Percentiles rank a stretch among this genome's conserved stretches.
Evolutionary conservation across 2,329 filamentous ascomycete genomes (phyloP).

Genomic region (Hypomyces rosellus): DNA sequence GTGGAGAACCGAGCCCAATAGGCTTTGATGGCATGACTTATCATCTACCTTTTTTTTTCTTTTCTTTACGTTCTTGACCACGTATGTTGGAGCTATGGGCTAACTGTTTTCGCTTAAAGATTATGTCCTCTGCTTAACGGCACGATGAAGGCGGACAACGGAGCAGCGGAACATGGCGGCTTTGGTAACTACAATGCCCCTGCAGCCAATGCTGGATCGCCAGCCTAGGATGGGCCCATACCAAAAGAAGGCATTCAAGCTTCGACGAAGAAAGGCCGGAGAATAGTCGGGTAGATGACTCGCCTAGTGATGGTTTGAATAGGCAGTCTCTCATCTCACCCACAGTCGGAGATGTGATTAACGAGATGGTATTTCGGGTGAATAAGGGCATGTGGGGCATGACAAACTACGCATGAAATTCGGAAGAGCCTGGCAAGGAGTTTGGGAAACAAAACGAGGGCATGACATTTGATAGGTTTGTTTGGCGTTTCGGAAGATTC

Average conservation of each 20-base stretch:
- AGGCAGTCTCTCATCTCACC: too few relatives aligned
- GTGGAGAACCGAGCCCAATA: conserved; percentile 16
- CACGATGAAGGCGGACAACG: conserved; percentile 59
- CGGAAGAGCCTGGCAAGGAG: too few relatives aligned
- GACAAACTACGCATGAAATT: too few relatives aligned
- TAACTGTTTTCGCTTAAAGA: conserved; percentile 38
- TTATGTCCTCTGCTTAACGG: conserved; percentile 83
- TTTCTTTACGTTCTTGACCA: neutral
- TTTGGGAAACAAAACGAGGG: too few relatives aligned
- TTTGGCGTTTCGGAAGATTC: too few relatives aligned
- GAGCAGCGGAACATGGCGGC: conserved; percentile 49
- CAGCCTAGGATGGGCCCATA: conserved; percentile 15
- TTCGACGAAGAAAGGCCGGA: neutral
- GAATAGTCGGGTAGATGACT: too few relatives aligned
- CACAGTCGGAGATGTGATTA: too few relatives aligned
- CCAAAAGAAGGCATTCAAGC: neutral
- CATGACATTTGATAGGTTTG: too few relatives aligned
- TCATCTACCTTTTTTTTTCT: conserved; percentile 3
- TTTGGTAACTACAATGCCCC: conserved; percentile 50
- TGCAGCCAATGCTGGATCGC: conserved; percentile 27
- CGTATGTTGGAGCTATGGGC: conserved; percentile 6
- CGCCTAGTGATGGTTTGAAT: too few relatives aligned
- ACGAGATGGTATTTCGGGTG: too few relatives aligned
- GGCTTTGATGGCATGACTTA: conserved; percentile 14
- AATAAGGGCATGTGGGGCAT: too few relatives aligned